phyloP scores from a whole-genome alignment of 2,329 filamentous ascomycete genomes.

The Botryotinia globosa region DNA sequence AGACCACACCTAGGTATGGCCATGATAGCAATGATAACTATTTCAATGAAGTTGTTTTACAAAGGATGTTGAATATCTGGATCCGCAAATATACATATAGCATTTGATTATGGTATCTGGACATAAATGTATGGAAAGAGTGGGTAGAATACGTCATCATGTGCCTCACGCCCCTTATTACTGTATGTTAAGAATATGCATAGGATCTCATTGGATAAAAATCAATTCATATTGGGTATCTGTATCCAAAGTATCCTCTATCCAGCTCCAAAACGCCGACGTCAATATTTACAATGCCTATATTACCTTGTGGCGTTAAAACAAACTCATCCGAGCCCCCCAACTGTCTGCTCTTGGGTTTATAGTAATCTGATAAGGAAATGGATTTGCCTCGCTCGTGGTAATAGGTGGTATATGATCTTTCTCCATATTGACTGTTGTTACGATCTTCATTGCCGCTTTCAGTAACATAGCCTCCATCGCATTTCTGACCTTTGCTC shows the following conservation, averaged over 20 bases:
- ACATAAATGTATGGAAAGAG: neutral
- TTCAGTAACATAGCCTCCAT: slow-evolving; percentile 89
- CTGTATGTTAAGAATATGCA: neutral
- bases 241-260: slow-evolving; percentile 31
- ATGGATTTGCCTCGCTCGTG: slow-evolving; percentile 86
- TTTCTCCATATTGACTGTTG: slow-evolving; percentile 82
- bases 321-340: slow-evolving; percentile 73
- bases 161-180: neutral
- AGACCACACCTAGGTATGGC: neutral
- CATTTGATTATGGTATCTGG: neutral
- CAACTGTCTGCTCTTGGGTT: slow-evolving; percentile 79
- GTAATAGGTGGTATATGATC: slow-evolving; percentile 97
- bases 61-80: neutral
- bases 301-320: slow-evolving; percentile 28
- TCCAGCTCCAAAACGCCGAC: slow-evolving; percentile 22
- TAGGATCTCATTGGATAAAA: slow-evolving; percentile 16
- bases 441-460: slow-evolving; percentile 85
- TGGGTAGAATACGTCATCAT: neutral
- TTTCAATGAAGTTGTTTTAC: neutral
- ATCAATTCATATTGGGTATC: slow-evolving; percentile 34
- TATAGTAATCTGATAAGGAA: slow-evolving; percentile 88
- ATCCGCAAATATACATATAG: neutral
- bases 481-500: slow-evolving; percentile 80
- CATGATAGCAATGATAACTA: neutral
- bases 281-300: slow-evolving; percentile 20